Evolutionary conservation across 805 yeast genomes (phyloP), one percentile per base, ranked within the genome.

Genomic region (Metschnikowia lochheadii): DNA sequence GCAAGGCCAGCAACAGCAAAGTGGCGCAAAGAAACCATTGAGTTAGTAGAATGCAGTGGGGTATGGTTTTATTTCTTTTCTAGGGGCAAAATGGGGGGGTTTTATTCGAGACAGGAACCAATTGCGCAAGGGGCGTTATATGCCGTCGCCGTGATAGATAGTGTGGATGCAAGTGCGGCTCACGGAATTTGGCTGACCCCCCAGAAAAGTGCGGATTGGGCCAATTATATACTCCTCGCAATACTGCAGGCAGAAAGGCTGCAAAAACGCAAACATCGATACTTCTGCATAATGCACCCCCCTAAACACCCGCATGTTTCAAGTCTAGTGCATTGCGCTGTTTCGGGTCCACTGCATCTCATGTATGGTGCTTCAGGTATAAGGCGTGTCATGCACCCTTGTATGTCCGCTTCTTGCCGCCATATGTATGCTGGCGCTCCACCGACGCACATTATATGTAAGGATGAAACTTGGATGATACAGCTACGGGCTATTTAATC

Each of bases 1-100:
- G 50, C 55, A 29, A 51, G 40, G 37, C 52, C 50, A 11, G 51
- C 48, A n/a, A 48, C 23, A 14, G 57, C 52, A 26, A 57, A 41
- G 14, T 53, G 53, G 40, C 54, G 58, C 17, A 54, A 42, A 21
- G 59, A 56, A 36, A 56, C 58, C 59, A 56, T 56, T 17, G 46
- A 34, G 23, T 43, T 21, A 7, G 34, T 10, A 6, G 13, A 26
- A 21, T 18, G 46, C 29, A 20, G 35, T 29, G 37, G 38, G 29
- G 32, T 11, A 39, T 37, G 46, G 23, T 17, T 43, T 18, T 2
- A 18, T 18, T 18, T 18, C 3, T 18, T 33, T 40, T 40, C 3
- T 11, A 10, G 6, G 26, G 36, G 35, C 10, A 11, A 31, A 20
- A 21, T 13, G 34, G 43, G 43, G 43, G 20, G 43, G 20, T 10